Evolutionary conservation across 495 filamentous ascomycete species (phyloP).

Genomic region (Xylaria cubensis): DNA sequence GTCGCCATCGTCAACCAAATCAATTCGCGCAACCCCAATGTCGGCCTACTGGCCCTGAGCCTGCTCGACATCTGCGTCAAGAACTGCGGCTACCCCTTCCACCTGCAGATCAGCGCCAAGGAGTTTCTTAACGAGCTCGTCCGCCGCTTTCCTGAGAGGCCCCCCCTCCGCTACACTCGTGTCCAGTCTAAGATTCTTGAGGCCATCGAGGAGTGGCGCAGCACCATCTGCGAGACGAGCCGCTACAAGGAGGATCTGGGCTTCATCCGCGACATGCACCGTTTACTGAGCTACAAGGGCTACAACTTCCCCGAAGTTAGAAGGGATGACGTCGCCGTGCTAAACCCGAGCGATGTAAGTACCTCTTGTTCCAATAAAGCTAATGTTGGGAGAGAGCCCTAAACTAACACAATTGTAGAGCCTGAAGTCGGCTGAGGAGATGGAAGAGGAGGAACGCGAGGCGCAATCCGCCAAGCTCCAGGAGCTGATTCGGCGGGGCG

Average conservation of each 20-base stretch:
- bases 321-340: slow-evolving; percentile 91
- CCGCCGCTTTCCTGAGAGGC: slow-evolving; percentile 91
- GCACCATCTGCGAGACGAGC: slow-evolving; percentile 97
- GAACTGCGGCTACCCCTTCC: slow-evolving; percentile 99
- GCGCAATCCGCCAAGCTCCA: slow-evolving; percentile 97
- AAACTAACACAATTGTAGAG: slow-evolving; percentile 60
- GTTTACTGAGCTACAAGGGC: slow-evolving; percentile 92
- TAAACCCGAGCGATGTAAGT: slow-evolving; percentile 96
- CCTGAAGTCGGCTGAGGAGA: slow-evolving; percentile 94
- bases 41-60: slow-evolving; percentile 86
- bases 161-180: slow-evolving; percentile 81
- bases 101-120: slow-evolving; percentile 97
- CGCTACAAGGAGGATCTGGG: slow-evolving; percentile 96
- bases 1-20: slow-evolving; percentile 92
- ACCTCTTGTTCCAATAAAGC: background rate
- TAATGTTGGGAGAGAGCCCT: background rate
- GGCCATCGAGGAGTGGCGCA: slow-evolving; percentile 97
- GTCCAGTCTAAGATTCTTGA: slow-evolving; percentile 94
- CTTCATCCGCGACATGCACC: slow-evolving; percentile 97
- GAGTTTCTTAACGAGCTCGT: slow-evolving; percentile 99
- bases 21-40: slow-evolving; percentile 96
- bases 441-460: slow-evolving; percentile 95
- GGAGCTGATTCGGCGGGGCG: slow-evolving; percentile 90
- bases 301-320: slow-evolving; percentile 93
- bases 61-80: slow-evolving; percentile 99